Base-by-base conservation (phyloP, 2,329 filamentous ascomycete genomes). In the Akanthomyces muscarius region DNA sequence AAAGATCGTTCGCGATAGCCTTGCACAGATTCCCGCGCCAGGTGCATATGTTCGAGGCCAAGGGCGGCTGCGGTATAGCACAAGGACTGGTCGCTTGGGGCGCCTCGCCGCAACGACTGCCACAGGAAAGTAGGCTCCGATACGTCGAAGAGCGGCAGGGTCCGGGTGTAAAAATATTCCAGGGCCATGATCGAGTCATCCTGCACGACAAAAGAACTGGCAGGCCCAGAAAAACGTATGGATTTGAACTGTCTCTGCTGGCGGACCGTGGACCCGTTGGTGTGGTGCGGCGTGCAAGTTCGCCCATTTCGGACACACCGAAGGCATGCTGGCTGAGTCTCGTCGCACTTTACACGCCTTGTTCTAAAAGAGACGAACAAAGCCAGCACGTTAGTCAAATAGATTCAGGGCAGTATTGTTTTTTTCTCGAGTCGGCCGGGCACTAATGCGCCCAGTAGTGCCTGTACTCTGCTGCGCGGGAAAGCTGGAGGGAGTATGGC, bases 321-420 rank as follows among this genome's bases (percentile, higher is more conserved):
- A 21, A 54, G 51, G 28, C 51, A 54, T 13, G 30, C 28, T 38
- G 51, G 38, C 13, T 28, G 21, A 11, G 58, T 61, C 45, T 61
- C 58, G 18, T 61, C 58, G 38, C 58, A 61, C n/a, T 61, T 61
- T 3, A 41, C 38, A 41, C 14, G 38, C 38, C 38, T 41, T 16
- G 38, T 16, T 41, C 38, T 41, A 41, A 41, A 41, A 13, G 14
- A 16, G 4, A 7, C 33, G 33, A 41, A 14, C 1, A 41, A 10
- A 16, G 38, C 5, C 7, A 41, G 16, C 14, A 16, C 38, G 38
- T 41, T 16, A 16, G 38, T 41, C 38, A 41, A 41, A 16, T 5
- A 16, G 4, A 4, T 41, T 4, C 14, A 41, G 14, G 14, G 5
- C 10, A 11, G 5, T 41, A 4, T 41, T 41, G 4, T 16, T 41